These are phyloP conservation scores for Cutaneotrichosporon cutaneum DNA, from an alignment of 1,284 basidiomycete species.

Conservation along the genomic window DNA sequence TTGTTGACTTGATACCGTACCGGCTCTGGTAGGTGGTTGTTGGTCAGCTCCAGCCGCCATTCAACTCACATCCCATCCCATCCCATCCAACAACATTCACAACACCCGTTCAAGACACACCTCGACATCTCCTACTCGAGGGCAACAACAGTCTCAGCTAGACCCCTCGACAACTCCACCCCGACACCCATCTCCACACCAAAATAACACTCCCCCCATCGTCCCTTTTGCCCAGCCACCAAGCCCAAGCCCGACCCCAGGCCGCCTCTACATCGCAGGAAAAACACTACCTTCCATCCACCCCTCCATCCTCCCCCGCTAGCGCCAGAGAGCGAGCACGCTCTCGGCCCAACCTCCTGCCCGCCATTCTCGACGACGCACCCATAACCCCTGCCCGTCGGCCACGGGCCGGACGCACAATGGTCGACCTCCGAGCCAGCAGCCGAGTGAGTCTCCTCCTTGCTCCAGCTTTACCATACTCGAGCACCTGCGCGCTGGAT, in stretches of 20 bases:
- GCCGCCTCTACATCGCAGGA: not conserved
- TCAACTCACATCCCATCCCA: too few species aligned
- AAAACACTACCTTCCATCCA: not conserved
- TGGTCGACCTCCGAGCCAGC: slow-evolving; percentile 22
- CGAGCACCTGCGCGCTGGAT: not conserved
- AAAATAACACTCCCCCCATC: not conserved
- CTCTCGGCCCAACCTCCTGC: not conserved
- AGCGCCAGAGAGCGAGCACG: not conserved
- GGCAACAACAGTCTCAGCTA: too few species aligned
- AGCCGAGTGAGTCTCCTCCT: slow-evolving; percentile 17
- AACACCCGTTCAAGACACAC: too few species aligned
- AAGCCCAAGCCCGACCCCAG: not conserved
- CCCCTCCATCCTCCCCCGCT: not conserved
- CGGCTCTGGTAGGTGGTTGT: too few species aligned
- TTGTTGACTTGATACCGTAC: too few species aligned
- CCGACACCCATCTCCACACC: too few species aligned
- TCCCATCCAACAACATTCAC: too few species aligned
- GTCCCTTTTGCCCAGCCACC: not conserved
- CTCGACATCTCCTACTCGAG: too few species aligned
- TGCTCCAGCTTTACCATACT: not conserved
- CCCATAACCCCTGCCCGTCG: slow-evolving; percentile 3
- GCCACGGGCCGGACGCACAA: slow-evolving; percentile 6
- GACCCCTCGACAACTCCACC: not conserved
- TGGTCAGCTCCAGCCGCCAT: too few species aligned
- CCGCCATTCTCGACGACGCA: slow-evolving; percentile 1